These are phyloP conservation scores for Blastocystis sp. DNA, from an alignment of 352 stramenopile genomes.

Conservation along the genomic window DNA sequence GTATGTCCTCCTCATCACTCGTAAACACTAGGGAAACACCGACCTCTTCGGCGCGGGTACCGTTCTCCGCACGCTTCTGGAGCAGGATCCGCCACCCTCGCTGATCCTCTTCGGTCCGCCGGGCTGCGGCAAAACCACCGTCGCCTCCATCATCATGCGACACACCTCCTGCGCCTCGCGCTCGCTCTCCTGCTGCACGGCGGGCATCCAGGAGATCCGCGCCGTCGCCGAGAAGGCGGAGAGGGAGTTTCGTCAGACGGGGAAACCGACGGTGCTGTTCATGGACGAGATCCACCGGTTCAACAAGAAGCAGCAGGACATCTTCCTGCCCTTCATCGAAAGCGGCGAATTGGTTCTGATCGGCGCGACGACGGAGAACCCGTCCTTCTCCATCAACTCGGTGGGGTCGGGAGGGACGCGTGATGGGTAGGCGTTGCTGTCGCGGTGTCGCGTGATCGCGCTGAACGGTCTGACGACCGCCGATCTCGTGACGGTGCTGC, in stretches of 20 bases:
- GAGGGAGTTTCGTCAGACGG: slow-evolving; percentile 80
- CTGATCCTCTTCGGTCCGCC: slow-evolving; percentile 78
- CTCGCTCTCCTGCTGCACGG: slow-evolving; percentile 81
- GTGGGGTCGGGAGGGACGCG: not conserved
- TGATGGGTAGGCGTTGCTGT: slow-evolving; percentile 50
- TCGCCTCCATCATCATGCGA: slow-evolving; percentile 82
- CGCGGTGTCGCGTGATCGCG: slow-evolving; percentile 76
- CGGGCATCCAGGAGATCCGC: slow-evolving; percentile 81
- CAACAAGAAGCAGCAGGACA: slow-evolving; percentile 86
- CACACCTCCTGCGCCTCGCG: slow-evolving; percentile 79
- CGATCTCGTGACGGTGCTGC: slow-evolving; percentile 81
- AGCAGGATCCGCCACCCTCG: not conserved
- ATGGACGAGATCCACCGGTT: slow-evolving; percentile 87
- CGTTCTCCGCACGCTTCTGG: slow-evolving; percentile 75
- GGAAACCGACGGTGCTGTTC: slow-evolving; percentile 83
- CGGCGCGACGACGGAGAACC: slow-evolving; percentile 86
- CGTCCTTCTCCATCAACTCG: slow-evolving; percentile 84
- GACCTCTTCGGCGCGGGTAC: slow-evolving; percentile 80
- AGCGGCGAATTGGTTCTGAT: slow-evolving; percentile 85
- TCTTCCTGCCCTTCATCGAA: slow-evolving; percentile 84
- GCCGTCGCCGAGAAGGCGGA: slow-evolving; percentile 82
- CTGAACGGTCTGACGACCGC: slow-evolving; percentile 81
- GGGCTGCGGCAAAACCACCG: slow-evolving; percentile 85
- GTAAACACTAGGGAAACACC: slow-evolving; percentile 79
- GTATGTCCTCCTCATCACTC: slow-evolving; percentile 80